phyloP scores from a whole-genome alignment of 2,329 filamentous ascomycete genomes.

The Exophiala oligosperma region DNA sequence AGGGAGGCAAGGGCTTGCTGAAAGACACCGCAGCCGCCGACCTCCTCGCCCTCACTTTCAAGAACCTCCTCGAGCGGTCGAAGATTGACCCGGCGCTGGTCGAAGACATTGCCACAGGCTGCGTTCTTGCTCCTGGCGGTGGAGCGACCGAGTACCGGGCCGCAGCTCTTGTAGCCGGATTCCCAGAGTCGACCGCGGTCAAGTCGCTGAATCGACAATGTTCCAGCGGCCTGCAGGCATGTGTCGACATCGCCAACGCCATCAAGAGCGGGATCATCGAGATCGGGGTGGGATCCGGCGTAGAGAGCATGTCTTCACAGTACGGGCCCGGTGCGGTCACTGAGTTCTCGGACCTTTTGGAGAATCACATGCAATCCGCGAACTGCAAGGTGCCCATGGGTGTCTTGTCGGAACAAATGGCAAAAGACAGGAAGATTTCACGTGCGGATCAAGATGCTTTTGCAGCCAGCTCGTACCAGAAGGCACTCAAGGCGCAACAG shows the following conservation, averaged over 20 bases:
- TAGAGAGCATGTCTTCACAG: constrained; percentile 92
- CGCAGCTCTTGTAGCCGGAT: constrained; percentile 84
- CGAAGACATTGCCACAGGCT: constrained; percentile 89
- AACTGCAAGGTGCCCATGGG: constrained; percentile 99
- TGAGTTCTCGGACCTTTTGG: constrained; percentile 89
- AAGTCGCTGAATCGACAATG: constrained; percentile 92
- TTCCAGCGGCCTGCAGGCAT: constrained; percentile 87
- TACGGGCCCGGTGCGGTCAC: constrained; percentile 87
- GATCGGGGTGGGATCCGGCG: constrained; percentile 87
- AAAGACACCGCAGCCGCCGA: constrained; percentile 91
- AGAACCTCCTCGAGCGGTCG: constrained; percentile 77
- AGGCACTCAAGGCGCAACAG: constrained; percentile 81
- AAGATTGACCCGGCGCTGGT: constrained; percentile 84
- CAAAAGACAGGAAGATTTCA: constrained; percentile 73
- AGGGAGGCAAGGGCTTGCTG: constrained; percentile 89
- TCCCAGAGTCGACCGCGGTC: constrained; percentile 81
- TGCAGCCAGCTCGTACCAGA: constrained; percentile 88
- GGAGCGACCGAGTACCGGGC: constrained; percentile 97
- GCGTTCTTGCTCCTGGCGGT: constrained; percentile 86
- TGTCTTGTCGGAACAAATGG: constrained; percentile 90
- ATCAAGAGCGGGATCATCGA: constrained; percentile 93
- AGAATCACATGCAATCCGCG: constrained; percentile 75
- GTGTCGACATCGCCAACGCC: constrained; percentile 90
- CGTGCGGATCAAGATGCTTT: constrained; percentile 85
- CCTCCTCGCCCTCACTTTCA: constrained; percentile 80